A percentile compares a stretch with the other conserved stretches of the same genome.
phyloP scores from a whole-genome alignment of 2,329 filamentous ascomycete species.

The Cercospora sp. region DNA sequence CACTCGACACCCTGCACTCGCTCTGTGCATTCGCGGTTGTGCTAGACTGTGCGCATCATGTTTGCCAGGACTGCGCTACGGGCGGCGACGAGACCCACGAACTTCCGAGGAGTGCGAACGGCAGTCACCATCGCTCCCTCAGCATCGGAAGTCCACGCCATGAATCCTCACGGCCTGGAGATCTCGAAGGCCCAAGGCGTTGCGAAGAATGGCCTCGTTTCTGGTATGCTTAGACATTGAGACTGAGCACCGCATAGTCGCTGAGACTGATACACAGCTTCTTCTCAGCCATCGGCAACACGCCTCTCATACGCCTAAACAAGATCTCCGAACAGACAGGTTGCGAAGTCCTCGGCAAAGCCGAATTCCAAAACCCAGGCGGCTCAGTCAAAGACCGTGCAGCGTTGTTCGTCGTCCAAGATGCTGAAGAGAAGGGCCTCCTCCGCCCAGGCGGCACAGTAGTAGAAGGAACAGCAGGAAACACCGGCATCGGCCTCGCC shows the following conservation, averaged over 20 bases:
- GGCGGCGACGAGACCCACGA: constrained; percentile 26
- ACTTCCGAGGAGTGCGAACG: constrained; percentile 26
- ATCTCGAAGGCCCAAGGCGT: constrained; percentile 79
- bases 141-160: constrained; percentile 27
- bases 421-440: constrained; percentile 85
- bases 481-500: constrained; percentile 95
- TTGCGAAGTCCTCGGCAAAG: constrained; percentile 92
- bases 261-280: constrained; percentile 28
- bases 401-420: constrained; percentile 87
- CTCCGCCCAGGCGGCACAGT: constrained; percentile 86
- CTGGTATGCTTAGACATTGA: constrained; percentile 58
- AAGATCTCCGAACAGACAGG: constrained; percentile 85
- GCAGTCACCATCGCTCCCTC: constrained; percentile 29
- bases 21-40: neutral
- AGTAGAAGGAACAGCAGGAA: constrained; percentile 94
- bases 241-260: constrained; percentile 15
- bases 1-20: neutral
- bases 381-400: constrained; percentile 96
- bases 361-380: constrained; percentile 98
- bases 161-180: constrained; percentile 54
- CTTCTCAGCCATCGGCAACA: constrained; percentile 85
- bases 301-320: constrained; percentile 87
- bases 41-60: constrained; percentile 13
- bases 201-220: constrained; percentile 71
- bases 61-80: constrained; percentile 30